Evolutionary conservation across 257 asterid genomes (phyloP).

Genomic region (Mitragyna speciosa): DNA sequence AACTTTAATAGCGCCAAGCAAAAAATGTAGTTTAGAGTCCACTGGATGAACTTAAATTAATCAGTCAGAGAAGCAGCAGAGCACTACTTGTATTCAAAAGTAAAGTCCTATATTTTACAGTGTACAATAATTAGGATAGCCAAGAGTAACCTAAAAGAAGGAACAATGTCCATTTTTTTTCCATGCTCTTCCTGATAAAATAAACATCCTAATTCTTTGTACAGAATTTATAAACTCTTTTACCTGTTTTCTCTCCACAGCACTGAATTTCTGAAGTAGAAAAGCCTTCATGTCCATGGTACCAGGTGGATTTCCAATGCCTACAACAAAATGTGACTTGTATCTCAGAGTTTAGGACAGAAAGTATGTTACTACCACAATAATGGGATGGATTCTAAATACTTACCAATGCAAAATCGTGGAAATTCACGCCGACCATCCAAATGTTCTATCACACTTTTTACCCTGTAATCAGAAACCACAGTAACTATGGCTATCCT

Average conservation of each 20-base stretch:
- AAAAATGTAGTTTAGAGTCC: not conserved
- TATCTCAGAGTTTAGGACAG: constrained; percentile 1
- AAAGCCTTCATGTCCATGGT: constrained; percentile 91
- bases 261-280: constrained; percentile 91
- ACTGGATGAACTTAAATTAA: not conserved
- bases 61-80: not conserved
- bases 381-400: constrained; percentile 8
- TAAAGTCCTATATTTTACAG: not conserved
- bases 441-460: constrained; percentile 86
- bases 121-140: not conserved
- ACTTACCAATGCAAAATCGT: constrained; percentile 84
- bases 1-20: not conserved
- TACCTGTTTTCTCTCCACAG: constrained; percentile 73
- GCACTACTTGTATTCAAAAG: not conserved
- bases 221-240: not conserved
- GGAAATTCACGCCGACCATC: constrained; percentile 89
- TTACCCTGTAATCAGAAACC: constrained; percentile 54
- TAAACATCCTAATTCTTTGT: not conserved
- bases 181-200: not conserved
- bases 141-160: not conserved
- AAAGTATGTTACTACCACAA: constrained; percentile 9
- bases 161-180: not conserved
- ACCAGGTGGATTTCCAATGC: constrained; percentile 94
- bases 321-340: constrained; percentile 33
- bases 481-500: not conserved